phyloP scores from a whole-genome alignment of 75 land plant species.

The Gnetum montanum region DNA sequence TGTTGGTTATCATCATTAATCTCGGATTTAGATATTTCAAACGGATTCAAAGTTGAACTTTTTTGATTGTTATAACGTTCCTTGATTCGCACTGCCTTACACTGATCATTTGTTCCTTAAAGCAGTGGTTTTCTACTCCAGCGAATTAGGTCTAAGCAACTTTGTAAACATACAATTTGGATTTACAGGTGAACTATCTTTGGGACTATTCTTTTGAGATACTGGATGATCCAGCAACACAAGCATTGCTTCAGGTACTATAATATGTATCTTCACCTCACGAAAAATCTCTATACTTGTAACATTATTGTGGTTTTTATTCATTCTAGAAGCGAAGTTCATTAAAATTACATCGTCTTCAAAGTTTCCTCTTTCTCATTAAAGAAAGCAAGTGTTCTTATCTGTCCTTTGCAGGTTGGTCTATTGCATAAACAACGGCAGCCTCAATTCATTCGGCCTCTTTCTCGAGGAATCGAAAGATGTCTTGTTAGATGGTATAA shows the following conservation, averaged over 20 bases:
- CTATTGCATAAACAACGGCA: slow-evolving; percentile 69
- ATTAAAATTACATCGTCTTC: slow-evolving; percentile 1
- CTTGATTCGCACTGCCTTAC: too few relatives aligned
- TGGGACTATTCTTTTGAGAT: slow-evolving; percentile 58
- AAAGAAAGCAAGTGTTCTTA: neutral
- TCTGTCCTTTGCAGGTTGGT: slow-evolving; percentile 48
- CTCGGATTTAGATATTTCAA: too few relatives aligned
- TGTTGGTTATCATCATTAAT: too few relatives aligned
- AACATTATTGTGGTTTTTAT: neutral
- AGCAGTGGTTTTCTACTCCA: too few relatives aligned
- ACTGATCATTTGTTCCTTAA: too few relatives aligned
- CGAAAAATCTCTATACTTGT: neutral
- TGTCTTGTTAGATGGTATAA: slow-evolving; percentile 79
- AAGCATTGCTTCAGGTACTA: slow-evolving; percentile 62
- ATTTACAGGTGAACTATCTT: slow-evolving; percentile 64
- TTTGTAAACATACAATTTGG: too few relatives aligned
- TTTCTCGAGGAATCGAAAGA: slow-evolving; percentile 56
- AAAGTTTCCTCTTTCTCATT: neutral
- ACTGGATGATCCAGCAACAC: slow-evolving; percentile 62
- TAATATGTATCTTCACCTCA: neutral
- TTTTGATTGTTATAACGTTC: too few relatives aligned
- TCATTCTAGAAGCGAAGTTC: neutral
- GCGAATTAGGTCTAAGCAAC: too few relatives aligned
- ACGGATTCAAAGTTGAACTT: too few relatives aligned
- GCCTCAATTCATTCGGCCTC: slow-evolving; percentile 61